A percentile compares a stretch with the other conserved stretches of the same genome.
Conservation (phyloP, 75 land plant genomes). For the Cunninghamia lanceolata region DNA sequence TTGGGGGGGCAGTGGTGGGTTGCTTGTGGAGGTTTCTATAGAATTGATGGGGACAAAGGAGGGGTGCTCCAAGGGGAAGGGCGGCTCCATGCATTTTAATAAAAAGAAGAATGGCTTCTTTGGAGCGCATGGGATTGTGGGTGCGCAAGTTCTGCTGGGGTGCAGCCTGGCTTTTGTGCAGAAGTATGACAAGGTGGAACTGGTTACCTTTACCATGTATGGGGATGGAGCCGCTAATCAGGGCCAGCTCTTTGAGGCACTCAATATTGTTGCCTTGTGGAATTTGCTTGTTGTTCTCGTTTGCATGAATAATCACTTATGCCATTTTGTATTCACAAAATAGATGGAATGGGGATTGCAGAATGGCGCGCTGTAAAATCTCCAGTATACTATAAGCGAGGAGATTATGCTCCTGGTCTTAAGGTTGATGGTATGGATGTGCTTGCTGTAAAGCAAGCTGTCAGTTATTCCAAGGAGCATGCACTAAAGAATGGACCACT, state of each 20-base stretch:
- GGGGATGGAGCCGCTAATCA: slow-evolving; percentile 93
- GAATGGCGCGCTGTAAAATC: slow-evolving; percentile 96
- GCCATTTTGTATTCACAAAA: neutral
- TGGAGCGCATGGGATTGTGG: too few species aligned
- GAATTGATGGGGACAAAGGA: slow-evolving; percentile 83
- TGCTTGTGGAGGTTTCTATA: slow-evolving; percentile 58
- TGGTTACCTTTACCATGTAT: too few species aligned
- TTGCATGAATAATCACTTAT: too few species aligned
- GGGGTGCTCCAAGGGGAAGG: slow-evolving; percentile 88
- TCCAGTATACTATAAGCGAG: slow-evolving; percentile 90
- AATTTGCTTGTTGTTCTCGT: too few species aligned
- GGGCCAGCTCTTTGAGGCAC: too few species aligned
- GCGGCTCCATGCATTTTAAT: slow-evolving; percentile 95
- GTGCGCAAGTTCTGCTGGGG: slow-evolving; percentile 84
- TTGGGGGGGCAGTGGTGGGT: slow-evolving; percentile 68
- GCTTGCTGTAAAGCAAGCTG: too few species aligned
- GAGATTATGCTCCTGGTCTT: too few species aligned
- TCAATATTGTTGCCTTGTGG: too few species aligned
- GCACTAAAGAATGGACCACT: too few species aligned
- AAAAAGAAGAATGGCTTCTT: slow-evolving; percentile 82
- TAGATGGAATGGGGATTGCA: slow-evolving; percentile 99
- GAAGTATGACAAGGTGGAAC: too few species aligned
- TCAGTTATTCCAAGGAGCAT: too few species aligned
- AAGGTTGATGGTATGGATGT: too few species aligned
- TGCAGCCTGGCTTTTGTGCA: slow-evolving; percentile 84